phyloP scores from a whole-genome alignment of 2,329 filamentous ascomycete genomes.

The Colletotrichum ledebouriae region DNA sequence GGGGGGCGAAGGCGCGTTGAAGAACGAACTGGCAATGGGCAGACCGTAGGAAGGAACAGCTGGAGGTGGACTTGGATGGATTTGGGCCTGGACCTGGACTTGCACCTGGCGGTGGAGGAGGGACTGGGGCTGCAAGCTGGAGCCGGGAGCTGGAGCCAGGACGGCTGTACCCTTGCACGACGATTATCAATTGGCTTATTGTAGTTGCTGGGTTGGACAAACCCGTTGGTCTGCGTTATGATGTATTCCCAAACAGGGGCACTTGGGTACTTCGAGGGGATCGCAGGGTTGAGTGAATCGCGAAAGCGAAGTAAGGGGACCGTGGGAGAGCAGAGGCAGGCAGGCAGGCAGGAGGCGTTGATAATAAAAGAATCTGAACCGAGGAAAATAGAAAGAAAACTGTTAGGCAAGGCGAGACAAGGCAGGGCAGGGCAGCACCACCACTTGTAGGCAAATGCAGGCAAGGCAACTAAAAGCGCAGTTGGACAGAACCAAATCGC shows the following conservation, averaged over 20 bases:
- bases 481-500: no score
- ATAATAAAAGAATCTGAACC: background rate
- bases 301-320: no score
- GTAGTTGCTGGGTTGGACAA: conserved; percentile 1
- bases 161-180: conserved; percentile 10
- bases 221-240: background rate
- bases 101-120: conserved; percentile 3
- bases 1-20: conserved; percentile 25
- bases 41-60: background rate
- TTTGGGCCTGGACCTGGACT: background rate
- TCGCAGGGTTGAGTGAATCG: no score
- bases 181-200: conserved; percentile 8
- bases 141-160: conserved; percentile 8
- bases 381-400: background rate
- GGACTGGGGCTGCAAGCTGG: conserved; percentile 17
- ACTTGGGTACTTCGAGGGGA: no score
- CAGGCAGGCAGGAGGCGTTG: background rate
- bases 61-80: conserved; percentile 1
- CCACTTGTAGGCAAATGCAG: background rate
- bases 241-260: no score
- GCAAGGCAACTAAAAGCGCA: background rate
- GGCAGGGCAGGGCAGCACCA: background rate
- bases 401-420: conserved; percentile 18
- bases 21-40: conserved; percentile 16
- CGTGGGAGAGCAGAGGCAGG: background rate